Evolutionary conservation across 148 eudicot genomes (phyloP), one percentile per base, ranked within the genome.

Genomic region (Talinum fruticosum): DNA sequence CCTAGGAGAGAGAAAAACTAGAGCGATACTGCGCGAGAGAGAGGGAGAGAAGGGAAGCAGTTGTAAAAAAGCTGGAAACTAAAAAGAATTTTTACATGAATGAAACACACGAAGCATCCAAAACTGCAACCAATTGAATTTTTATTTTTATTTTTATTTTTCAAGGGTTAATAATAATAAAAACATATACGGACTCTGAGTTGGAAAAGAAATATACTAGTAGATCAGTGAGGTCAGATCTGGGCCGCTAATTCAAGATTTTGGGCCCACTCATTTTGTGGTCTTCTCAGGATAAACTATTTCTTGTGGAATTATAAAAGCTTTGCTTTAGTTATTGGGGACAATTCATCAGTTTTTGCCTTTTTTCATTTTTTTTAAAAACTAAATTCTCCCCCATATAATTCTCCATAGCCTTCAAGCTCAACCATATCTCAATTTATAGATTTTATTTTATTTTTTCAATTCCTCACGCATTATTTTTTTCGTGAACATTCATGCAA

Each of bases 1-100:
- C 92, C 92, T 89, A 87, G 81, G 79, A 84, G 89, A 82, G 91
- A 83, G 87, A 84, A 80, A 68, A 53, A 66, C 64, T n/a, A 59
- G 28, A 59, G 64, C 29, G 28, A 59, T 28, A 59, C 28, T 1
- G 62, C 5, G 64, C 16, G 28, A 59, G 28, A 59, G 64, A n/a
- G 64, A 24, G 64, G 7, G 28, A 24, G 64, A 59, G 57, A 51
- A 23, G 29, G 13, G 64, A 59, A 59, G 64, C 64, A 59, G 64
- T 59, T 59, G 26, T 59, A 23, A 59, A 59, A 24, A 16, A 51
- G 23, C 21, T n/a, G 26, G 18, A 59, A 59, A 59, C 28, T n/a
- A n/a, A 59, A 59, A 59, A 51, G 64, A 59, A 59, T 59, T n/a
- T 59, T 59, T 8, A 59, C 28, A 23, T 23, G 64, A 59, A 23